Evolutionary conservation across 805 yeast species (phyloP), one percentile per base, ranked within the genome.

Genomic region (Cyberlindnera amylophila): DNA sequence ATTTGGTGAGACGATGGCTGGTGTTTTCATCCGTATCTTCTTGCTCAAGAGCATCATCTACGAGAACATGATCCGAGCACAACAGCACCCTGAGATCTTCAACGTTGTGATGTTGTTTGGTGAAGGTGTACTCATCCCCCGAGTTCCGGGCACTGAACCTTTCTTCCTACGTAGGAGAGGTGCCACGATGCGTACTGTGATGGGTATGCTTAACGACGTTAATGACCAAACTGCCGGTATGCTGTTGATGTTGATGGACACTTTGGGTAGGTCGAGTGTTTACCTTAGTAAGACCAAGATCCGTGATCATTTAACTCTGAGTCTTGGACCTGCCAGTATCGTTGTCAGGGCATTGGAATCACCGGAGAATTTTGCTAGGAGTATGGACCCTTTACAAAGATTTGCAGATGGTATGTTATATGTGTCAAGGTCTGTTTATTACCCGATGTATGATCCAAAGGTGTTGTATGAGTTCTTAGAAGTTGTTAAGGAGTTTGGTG

Each of bases 291-390:
- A 39, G 6, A 31, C 39, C 5, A 28, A 41, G 0, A 33, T 43
- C 13, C 45, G 45, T 15, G 58, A 55, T 7, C 52, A 49, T 23
- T 46, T 52, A 15, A 29, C 42, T 11, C 24, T 56, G 3, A 43
- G 50, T 3, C 37, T 43, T 2, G 62, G 62, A 3, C 58, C 58
- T 5, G 39, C 41, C 40, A 42, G 50, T 9, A 17, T 54, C 6
- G 23, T 49, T 12, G 40, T 45, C 19, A 33, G 41, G 2, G 53
- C 37, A 2, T 39, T 47, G 27, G 53, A 53, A 21, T 29, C 47
- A 8, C 53, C 52, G 3, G 41, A 42, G 0, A 15, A 26, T 3
- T 54, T 47, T 23, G 54, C 59, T 1, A 41, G 31, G 8, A 38
- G 53, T 0, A 36, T 48, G 6, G 18, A 34, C 1, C 8, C 27